Conservation (phyloP, 2,329 filamentous ascomycete species). For the Plenodomus biglobosus region DNA sequence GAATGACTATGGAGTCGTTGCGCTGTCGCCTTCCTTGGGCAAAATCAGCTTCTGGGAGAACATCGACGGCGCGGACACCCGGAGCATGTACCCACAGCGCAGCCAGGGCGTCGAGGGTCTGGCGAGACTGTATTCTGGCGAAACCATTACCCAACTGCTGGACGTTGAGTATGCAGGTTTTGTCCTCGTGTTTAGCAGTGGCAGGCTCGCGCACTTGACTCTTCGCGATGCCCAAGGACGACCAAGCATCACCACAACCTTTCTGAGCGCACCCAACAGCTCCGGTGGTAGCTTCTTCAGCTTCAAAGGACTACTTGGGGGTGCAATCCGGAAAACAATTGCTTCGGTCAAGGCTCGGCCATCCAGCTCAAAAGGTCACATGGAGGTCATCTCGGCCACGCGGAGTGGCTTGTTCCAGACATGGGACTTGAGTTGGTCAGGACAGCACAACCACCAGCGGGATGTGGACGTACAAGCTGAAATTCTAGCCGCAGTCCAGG, state of each 20-base stretch:
- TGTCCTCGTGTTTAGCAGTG: slow-evolving; percentile 79
- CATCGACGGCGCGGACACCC: slow-evolving; percentile 81
- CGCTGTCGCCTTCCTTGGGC: slow-evolving; percentile 80
- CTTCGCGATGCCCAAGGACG: slow-evolving; percentile 85
- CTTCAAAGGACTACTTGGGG: slow-evolving; percentile 72
- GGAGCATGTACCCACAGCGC: slow-evolving; percentile 80
- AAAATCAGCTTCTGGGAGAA: slow-evolving; percentile 95
- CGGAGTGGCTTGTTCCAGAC: slow-evolving; percentile 75
- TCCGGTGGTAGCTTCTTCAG: slow-evolving; percentile 75
- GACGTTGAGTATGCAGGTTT: slow-evolving; percentile 88
- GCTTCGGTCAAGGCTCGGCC: slow-evolving; percentile 76
- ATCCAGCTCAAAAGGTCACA: slow-evolving; percentile 74
- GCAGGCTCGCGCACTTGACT: slow-evolving; percentile 81
- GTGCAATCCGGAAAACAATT: slow-evolving; percentile 73
- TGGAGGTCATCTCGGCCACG: slow-evolving; percentile 79
- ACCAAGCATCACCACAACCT: slow-evolving; percentile 75
- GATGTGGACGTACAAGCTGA: slow-evolving; percentile 70
- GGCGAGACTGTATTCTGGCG: slow-evolving; percentile 75
- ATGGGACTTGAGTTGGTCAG: slow-evolving; percentile 88
- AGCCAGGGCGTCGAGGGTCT: slow-evolving; percentile 75
- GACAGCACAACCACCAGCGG: slow-evolving; percentile 72
- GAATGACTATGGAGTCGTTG: slow-evolving; percentile 79
- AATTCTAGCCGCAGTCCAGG: slow-evolving; percentile 64
- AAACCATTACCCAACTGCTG: slow-evolving; percentile 74
- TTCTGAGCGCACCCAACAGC: slow-evolving; percentile 62